Conservation (phyloP, 768 basidiomycete species). For the Macrocybe gigantea region DNA sequence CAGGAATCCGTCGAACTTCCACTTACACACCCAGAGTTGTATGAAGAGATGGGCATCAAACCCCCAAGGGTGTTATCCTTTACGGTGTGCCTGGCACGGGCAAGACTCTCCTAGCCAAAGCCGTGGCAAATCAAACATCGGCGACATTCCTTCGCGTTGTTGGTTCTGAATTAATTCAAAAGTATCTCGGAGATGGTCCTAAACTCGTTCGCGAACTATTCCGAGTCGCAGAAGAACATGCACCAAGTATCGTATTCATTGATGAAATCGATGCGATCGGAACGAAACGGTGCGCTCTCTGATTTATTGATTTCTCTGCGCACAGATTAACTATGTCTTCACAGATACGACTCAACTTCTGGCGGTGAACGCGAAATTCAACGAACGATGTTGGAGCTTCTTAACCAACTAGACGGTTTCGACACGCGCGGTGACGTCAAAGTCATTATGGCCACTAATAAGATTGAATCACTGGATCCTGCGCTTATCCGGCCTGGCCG, state of each 20-base stretch:
- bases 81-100: constrained; percentile 99
- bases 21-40: constrained; percentile 94
- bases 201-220: constrained; percentile 97
- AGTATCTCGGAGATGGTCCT: constrained; percentile 97
- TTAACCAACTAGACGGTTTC: constrained; percentile 99
- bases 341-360: constrained; percentile 94
- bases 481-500: constrained; percentile 97
- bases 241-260: constrained; percentile 98
- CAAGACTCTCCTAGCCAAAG: constrained; percentile 96
- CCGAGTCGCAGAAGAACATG: constrained; percentile 95
- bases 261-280: constrained; percentile 99
- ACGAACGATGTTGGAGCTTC: constrained; percentile 96
- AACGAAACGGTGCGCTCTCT: constrained; percentile 75
- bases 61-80: constrained; percentile 98
- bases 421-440: constrained; percentile 99
- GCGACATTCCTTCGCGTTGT: constrained; percentile 97
- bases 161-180: constrained; percentile 97
- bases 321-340: constrained; percentile 6
- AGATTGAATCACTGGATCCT: constrained; percentile 94
- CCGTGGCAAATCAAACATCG: constrained; percentile 96
- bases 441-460: constrained; percentile 99
- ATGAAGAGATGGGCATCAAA: constrained; percentile 99
- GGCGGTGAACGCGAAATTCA: constrained; percentile 99
- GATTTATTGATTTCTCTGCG: neutral
- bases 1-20: constrained; percentile 98